Evolutionary conservation across 345 rosid genomes (phyloP), one percentile per base, ranked within the genome.

Genomic region (Moricandia moricandioides): DNA sequence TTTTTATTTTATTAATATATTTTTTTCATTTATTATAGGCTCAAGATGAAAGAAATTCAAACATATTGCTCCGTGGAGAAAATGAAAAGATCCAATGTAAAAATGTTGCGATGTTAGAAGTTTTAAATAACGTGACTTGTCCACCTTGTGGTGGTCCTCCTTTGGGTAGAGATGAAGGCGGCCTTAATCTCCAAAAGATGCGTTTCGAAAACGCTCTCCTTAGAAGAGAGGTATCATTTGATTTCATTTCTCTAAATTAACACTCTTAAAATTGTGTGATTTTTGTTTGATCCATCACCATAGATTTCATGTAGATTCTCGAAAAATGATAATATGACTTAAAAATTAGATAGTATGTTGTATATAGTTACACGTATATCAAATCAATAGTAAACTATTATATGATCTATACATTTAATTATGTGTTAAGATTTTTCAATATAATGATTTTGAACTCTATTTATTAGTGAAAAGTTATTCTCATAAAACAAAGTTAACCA

Each of bases 131-230:
- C 26, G 85, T 83, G 45, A 71, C 78, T 5, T 93, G 98, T 70
- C 89, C 87, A 5, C 8, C 82, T 47, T 93, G 98, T 59, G 93
- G 91, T 1, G 96, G 95, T 29, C 88, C 91, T 6, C 81, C 89
- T 4, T 71, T 80, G 7, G 89, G 85, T 0, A 82, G 59, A 45
- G 88, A 86, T 54, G 84, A 79, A 55, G 81, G 86, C 18, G 81
- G 76, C 54, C 71, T 0, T 5, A 79, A 69, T 67, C 37, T 87
- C 61, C 75, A 82, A n/a, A 72, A 65, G 17, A 61, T 88, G 73
- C 87, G 78, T 40, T 18, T 70, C 14, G 89, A 90, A 70, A 87
- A 92, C 58, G 70, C 71, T 8, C 72, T 57, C 0, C 62, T 92
- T 16, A 87, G 73, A 83, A 78, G 82, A 9, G 79, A 85, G 92